phyloP scores from a whole-genome alignment of 176 grass and related monocot genomes.

The Pontederia paniculata region DNA sequence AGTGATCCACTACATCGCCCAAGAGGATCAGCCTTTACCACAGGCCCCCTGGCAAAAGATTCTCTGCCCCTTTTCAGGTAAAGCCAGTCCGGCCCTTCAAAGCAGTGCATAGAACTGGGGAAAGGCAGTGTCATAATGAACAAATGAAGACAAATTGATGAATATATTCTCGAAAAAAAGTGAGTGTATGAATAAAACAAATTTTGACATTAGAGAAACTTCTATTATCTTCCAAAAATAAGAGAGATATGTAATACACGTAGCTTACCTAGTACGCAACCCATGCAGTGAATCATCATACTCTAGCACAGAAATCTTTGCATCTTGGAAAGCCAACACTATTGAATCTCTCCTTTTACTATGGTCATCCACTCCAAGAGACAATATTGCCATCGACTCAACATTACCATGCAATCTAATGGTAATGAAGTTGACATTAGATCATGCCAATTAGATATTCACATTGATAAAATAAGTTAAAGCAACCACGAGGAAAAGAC shows the following conservation, averaged over 20 bases:
- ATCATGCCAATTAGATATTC: conserved; percentile 3
- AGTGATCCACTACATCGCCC: conserved; percentile 72
- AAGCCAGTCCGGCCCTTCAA: conserved; percentile 90
- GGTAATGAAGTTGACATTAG: neutral
- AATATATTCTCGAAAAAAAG: neutral
- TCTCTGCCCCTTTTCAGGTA: conserved; percentile 94
- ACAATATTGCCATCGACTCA: conserved; percentile 65
- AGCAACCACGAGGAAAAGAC: neutral
- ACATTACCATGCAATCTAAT: conserved; percentile 75
- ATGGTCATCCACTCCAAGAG: conserved; percentile 38
- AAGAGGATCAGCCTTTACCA: conserved; percentile 71
- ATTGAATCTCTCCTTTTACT: conserved; percentile 49
- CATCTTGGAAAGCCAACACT: conserved; percentile 54
- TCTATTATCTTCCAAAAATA: neutral
- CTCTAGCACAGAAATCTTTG: conserved; percentile 68
- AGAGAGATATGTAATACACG: neutral
- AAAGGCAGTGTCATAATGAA: conserved; percentile 10
- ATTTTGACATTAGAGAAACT: too few species aligned
- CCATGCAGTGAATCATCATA: conserved; percentile 66
- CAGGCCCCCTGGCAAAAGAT: conserved; percentile 78
- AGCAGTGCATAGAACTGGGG: conserved; percentile 96
- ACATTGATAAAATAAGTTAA: neutral
- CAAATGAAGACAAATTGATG: neutral
- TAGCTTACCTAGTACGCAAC: conserved; percentile 51
- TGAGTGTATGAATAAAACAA: neutral